Evolutionary conservation across 768 basidiomycete species (phyloP).

Genomic region (Pleurotus ostreatus): DNA sequence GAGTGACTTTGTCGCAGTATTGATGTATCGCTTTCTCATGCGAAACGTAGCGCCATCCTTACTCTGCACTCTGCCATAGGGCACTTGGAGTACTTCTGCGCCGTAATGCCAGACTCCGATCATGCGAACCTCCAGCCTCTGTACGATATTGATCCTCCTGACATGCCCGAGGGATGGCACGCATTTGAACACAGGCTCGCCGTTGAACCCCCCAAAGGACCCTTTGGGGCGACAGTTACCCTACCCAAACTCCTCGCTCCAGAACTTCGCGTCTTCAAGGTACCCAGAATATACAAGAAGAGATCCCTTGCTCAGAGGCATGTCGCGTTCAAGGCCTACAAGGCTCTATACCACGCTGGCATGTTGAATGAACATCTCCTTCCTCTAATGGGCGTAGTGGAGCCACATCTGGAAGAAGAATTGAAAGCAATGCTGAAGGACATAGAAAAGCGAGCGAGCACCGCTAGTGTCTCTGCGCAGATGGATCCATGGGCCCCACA

Average conservation of each 20-base stretch:
- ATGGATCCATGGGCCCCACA: constrained; percentile 59
- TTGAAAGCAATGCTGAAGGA: constrained; percentile 57
- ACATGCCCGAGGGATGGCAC: constrained; percentile 61
- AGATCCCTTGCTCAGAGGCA: constrained; percentile 66
- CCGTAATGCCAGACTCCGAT: constrained; percentile 54
- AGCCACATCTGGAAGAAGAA: constrained; percentile 56
- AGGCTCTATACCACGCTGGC: constrained; percentile 49
- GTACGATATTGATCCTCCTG: constrained; percentile 66
- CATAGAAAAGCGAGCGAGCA: constrained; percentile 60
- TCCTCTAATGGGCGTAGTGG: constrained; percentile 54
- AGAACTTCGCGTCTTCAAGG: constrained; percentile 48
- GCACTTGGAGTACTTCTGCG: constrained; percentile 73
- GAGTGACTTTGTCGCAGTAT: background rate
- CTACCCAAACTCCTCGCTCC: constrained; percentile 54
- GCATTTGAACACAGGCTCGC: constrained; percentile 24
- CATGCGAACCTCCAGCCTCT: constrained; percentile 49
- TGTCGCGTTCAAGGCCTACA: constrained; percentile 69
- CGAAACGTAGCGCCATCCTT: constrained; percentile 54
- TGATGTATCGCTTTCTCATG: background rate
- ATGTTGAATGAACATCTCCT: constrained; percentile 69
- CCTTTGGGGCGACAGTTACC: constrained; percentile 62
- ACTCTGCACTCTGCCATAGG: constrained; percentile 66
- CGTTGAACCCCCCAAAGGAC: constrained; percentile 32
- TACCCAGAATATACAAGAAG: constrained; percentile 41
- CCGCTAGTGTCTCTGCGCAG: constrained; percentile 50